phyloP scores from a whole-genome alignment of 176 grass and related monocot species.

The Aegilops umbellulata region DNA sequence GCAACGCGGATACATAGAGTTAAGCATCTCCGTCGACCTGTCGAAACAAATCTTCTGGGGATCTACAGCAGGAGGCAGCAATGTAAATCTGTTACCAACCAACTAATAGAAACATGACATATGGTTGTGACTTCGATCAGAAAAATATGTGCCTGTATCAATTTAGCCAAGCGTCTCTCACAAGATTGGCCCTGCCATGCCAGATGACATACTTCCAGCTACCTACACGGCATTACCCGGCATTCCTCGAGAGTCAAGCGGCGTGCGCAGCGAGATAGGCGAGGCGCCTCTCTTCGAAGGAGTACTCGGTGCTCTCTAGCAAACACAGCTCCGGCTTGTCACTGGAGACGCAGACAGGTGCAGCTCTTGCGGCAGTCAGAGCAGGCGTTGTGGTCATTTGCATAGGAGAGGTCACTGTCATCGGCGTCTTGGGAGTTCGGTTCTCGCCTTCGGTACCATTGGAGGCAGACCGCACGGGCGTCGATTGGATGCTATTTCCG shows the following conservation, averaged over 20 bases:
- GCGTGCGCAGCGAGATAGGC: slow-evolving; percentile 38
- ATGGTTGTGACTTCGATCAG: neutral
- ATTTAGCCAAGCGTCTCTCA: slow-evolving; percentile 3
- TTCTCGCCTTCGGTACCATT: slow-evolving; percentile 43
- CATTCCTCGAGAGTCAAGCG: slow-evolving; percentile 10
- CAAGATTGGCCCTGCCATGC: neutral
- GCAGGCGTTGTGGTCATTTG: slow-evolving; percentile 31
- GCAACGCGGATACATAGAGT: neutral
- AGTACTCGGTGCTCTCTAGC: slow-evolving; percentile 38
- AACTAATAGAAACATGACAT: neutral
- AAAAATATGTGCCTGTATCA: neutral
- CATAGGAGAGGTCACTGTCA: slow-evolving; percentile 38
- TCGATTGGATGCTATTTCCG: slow-evolving; percentile 23
- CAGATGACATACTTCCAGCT: slow-evolving; percentile 10
- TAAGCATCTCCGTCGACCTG: neutral
- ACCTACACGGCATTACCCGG: neutral
- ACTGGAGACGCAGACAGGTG: slow-evolving; percentile 15
- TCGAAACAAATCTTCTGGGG: neutral
- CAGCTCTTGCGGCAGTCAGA: neutral
- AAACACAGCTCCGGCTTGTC: slow-evolving; percentile 27
- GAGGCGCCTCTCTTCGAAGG: slow-evolving; percentile 64
- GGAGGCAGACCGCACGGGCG: slow-evolving; percentile 14
- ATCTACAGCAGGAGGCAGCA: neutral
- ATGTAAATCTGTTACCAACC: neutral
- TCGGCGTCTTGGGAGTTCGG: slow-evolving; percentile 37